Evolutionary conservation across 305 asterid species (phyloP).

Genomic region (Fraxinus angustifolia): DNA sequence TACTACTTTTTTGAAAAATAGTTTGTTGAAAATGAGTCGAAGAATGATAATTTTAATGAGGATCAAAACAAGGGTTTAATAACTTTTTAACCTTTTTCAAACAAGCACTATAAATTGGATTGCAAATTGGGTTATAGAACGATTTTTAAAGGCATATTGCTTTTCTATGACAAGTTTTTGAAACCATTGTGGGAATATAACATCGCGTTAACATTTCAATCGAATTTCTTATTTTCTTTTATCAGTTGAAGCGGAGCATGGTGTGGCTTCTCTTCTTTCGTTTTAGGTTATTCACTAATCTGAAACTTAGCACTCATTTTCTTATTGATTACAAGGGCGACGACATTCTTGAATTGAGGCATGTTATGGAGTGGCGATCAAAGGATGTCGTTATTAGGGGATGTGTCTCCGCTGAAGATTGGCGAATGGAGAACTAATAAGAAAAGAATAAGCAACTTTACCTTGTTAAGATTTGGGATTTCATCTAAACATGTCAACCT

Average conservation of each 20-base stretch:
- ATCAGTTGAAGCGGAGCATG: background rate
- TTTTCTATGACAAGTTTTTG: background rate
- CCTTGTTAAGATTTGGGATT: background rate
- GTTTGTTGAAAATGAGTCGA: too few relatives aligned
- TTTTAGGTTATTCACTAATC: too few relatives aligned
- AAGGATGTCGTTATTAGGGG: background rate
- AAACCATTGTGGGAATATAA: background rate
- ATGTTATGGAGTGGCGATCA: background rate
- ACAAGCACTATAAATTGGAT: background rate
- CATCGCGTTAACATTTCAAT: background rate
- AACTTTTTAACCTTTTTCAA: background rate
- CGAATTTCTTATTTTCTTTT: background rate
- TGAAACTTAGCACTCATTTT: background rate
- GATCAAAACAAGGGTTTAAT: too few relatives aligned
- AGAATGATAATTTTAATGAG: too few relatives aligned
- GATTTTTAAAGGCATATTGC: background rate
- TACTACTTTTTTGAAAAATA: too few relatives aligned
- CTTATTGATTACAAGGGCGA: background rate
- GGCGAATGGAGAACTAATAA: too few relatives aligned
- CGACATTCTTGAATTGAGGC: background rate
- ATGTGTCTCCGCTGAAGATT: background rate
- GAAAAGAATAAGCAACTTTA: background rate
- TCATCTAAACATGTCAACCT: too few relatives aligned
- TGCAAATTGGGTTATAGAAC: background rate
- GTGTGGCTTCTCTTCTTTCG: background rate